phyloP scores from a whole-genome alignment of 306 rosid genomes.

The Acacia confusa region DNA sequence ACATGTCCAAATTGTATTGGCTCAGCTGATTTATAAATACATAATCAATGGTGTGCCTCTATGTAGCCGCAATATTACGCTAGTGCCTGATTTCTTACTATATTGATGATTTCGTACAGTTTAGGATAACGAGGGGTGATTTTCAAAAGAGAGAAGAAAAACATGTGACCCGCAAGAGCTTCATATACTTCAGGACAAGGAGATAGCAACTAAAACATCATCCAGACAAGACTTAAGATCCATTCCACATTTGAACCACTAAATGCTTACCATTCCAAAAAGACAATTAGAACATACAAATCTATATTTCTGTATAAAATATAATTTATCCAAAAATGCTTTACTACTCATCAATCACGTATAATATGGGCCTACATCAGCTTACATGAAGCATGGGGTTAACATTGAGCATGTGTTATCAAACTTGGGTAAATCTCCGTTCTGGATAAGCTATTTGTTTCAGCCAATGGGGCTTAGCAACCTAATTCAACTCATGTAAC shows the following conservation, averaged over 20 bases:
- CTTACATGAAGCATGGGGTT: neutral
- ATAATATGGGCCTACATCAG: neutral
- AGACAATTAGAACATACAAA: conserved; percentile 20
- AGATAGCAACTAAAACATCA: neutral
- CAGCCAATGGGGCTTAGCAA: conserved; percentile 4
- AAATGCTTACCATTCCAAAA: neutral
- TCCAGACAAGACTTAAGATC: neutral
- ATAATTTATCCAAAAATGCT: neutral
- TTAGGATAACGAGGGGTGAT: no score
- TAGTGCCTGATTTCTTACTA: no score
- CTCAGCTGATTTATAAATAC: no score
- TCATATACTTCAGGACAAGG: conserved; percentile 18
- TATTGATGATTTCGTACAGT: no score
- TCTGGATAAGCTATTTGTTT: neutral
- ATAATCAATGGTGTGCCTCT: no score
- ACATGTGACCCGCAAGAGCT: neutral
- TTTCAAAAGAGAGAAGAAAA: no score
- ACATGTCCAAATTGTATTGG: no score
- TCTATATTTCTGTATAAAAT: neutral
- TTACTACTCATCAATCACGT: neutral
- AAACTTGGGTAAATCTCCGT: no score
- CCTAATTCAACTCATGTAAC: conserved; percentile 2
- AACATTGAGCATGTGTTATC: neutral
- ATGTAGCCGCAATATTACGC: no score
- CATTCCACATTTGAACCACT: conserved; percentile 11